A percentile compares a stretch with the other conserved stretches of the same genome.
phyloP scores from a whole-genome alignment of 768 basidiomycete genomes.

The Suillus bovinus region DNA sequence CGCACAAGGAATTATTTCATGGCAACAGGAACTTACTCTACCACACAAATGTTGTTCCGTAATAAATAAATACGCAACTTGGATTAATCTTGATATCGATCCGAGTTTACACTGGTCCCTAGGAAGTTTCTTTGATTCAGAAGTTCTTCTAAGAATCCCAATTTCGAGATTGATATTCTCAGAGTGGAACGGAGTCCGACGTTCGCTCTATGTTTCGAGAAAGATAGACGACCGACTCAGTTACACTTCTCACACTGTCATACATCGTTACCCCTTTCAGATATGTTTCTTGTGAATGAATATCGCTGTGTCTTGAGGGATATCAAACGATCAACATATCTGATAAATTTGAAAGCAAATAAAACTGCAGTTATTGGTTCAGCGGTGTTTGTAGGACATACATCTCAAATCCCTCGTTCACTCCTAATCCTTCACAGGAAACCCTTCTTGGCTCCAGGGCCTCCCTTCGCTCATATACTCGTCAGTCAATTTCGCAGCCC shows the following conservation, averaged over 20 bases:
- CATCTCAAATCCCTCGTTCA: background rate
- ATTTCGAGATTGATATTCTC: background rate
- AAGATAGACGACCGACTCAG: background rate
- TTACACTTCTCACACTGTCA: background rate
- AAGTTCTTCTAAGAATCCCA: background rate
- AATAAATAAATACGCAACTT: too few species aligned
- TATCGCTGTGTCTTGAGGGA: background rate
- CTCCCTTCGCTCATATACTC: slow-evolving; percentile 31
- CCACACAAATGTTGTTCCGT: too few species aligned
- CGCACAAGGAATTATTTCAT: too few species aligned
- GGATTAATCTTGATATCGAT: too few species aligned
- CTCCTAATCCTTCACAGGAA: slow-evolving; percentile 11
- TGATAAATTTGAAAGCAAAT: background rate
- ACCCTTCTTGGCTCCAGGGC: slow-evolving; percentile 29
- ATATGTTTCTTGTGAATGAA: background rate
- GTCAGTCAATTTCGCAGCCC: slow-evolving; percentile 30
- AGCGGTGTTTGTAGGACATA: slow-evolving; percentile 10
- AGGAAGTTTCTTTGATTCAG: background rate
- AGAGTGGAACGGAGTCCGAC: background rate
- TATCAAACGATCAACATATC: background rate
- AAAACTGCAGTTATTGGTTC: background rate
- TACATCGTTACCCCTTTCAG: background rate
- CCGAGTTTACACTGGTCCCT: too few species aligned
- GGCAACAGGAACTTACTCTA: too few species aligned
- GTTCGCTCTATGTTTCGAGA: background rate